Conservation (phyloP, 164 flowering plant genomes). For the Piper longum region DNA sequence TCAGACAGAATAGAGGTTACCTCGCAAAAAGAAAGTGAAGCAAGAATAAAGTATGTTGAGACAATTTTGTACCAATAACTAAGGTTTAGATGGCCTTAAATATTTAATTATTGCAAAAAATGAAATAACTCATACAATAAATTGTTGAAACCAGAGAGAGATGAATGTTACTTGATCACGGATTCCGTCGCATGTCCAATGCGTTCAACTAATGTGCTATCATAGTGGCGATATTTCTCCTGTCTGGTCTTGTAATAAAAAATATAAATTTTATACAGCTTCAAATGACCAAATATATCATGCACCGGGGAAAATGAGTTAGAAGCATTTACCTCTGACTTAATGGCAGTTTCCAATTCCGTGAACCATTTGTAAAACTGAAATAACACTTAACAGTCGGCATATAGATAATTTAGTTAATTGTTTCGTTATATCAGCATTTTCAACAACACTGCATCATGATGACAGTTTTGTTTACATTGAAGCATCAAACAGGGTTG, state of each 20-base stretch:
- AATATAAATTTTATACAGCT: background rate
- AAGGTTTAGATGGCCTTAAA: too few relatives aligned
- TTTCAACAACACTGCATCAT: background rate
- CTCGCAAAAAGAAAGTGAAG: background rate
- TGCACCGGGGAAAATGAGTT: background rate
- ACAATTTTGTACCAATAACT: too few relatives aligned
- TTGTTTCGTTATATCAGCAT: too few relatives aligned
- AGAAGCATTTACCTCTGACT: conserved; percentile 67
- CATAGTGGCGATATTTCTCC: conserved; percentile 95
- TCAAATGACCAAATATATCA: background rate
- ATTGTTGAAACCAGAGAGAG: background rate
- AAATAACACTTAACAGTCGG: conserved; percentile 7
- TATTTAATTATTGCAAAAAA: too few relatives aligned
- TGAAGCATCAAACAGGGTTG: background rate
- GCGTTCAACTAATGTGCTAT: conserved; percentile 61
- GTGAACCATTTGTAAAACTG: conserved; percentile 98
- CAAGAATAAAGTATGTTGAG: background rate
- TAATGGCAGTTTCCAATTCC: conserved; percentile 91
- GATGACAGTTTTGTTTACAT: background rate
- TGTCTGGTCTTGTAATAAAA: conserved; percentile 37
- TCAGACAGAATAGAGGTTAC: background rate
- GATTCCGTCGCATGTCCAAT: conserved; percentile 85
- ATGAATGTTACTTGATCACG: conserved; percentile 42
- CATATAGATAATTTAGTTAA: background rate
- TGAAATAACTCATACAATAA: background rate